These are phyloP conservation scores for Monotropa hypopitys DNA, from an alignment of 179 eudicot species.

Conservation along the genomic window DNA sequence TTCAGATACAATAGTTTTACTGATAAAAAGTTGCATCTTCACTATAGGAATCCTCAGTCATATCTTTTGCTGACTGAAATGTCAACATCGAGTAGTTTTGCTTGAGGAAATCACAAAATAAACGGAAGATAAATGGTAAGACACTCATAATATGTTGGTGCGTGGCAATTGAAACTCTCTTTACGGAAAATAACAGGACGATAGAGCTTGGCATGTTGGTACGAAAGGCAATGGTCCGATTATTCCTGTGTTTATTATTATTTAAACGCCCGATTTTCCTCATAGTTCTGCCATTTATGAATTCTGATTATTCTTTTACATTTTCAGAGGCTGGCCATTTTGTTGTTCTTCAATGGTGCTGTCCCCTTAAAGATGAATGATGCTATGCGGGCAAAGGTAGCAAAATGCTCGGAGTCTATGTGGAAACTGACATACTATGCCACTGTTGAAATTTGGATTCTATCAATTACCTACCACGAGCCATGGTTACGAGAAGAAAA, in stretches of 20 bases:
- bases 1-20: not conserved
- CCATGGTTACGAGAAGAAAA: slow-evolving; percentile 62
- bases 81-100: not conserved
- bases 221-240: too few relatives aligned
- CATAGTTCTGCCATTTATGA: not conserved
- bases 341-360: slow-evolving; percentile 41
- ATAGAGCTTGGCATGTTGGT: not conserved
- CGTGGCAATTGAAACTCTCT: not conserved
- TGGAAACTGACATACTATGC: slow-evolving; percentile 92
- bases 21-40: not conserved
- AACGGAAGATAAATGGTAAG: not conserved
- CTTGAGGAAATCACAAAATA: not conserved
- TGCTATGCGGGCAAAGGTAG: slow-evolving; percentile 41
- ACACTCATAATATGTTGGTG: not conserved
- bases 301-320: slow-evolving; percentile 6
- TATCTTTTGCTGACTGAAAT: not conserved
- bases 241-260: not conserved
- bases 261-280: not conserved
- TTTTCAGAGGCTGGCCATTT: slow-evolving; percentile 57
- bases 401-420: slow-evolving; percentile 79
- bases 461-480: slow-evolving; percentile 41
- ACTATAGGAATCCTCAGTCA: not conserved
- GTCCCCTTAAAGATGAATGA: slow-evolving; percentile 36
- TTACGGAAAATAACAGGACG: not conserved
- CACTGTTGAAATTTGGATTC: slow-evolving; percentile 45